These are phyloP conservation scores for Rostrohypoxylon terebratum DNA, from an alignment of 495 filamentous ascomycete species.

Conservation along the genomic window DNA sequence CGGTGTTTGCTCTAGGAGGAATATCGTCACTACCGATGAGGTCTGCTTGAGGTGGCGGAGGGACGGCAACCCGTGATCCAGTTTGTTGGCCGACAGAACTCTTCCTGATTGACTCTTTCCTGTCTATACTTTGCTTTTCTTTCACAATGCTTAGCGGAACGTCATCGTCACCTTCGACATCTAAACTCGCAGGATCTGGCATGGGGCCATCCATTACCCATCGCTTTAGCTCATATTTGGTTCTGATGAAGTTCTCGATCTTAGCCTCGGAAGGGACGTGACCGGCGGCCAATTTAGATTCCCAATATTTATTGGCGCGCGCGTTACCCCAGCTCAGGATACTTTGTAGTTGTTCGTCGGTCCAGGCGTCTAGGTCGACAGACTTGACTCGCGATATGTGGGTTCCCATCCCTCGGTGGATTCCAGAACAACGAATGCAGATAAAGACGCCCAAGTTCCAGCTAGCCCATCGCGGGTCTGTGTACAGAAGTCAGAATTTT, in stretches of 20 bases:
- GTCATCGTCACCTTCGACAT: conserved; percentile 86
- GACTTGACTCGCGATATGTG: conserved; percentile 98
- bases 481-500: conserved; percentile 11
- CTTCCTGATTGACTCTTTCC: conserved; percentile 60
- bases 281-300: conserved; percentile 88
- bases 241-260: conserved; percentile 99
- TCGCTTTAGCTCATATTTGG: conserved; percentile 97
- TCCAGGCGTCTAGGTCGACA: conserved; percentile 97
- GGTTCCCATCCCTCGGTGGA: conserved; percentile 98
- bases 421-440: conserved; percentile 97
- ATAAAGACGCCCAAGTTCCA: conserved; percentile 97
- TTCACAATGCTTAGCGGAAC: conserved; percentile 70
- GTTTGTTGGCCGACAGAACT: conserved; percentile 53
- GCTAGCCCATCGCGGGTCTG: conserved; percentile 98
- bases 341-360: conserved; percentile 94
- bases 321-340: conserved; percentile 94
- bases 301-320: conserved; percentile 98
- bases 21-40: conserved; percentile 63
- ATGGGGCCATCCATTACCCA: conserved; percentile 98
- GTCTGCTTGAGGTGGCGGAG: conserved; percentile 58
- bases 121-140: conserved; percentile 66
- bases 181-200: conserved; percentile 89
- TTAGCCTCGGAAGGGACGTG: conserved; percentile 98
- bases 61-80: conserved; percentile 44
- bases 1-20: conserved; percentile 64